Evolutionary conservation across 345 rosid genomes (phyloP), one percentile per base, ranked within the genome.

Genomic region (Pseudoturritis turrita): DNA sequence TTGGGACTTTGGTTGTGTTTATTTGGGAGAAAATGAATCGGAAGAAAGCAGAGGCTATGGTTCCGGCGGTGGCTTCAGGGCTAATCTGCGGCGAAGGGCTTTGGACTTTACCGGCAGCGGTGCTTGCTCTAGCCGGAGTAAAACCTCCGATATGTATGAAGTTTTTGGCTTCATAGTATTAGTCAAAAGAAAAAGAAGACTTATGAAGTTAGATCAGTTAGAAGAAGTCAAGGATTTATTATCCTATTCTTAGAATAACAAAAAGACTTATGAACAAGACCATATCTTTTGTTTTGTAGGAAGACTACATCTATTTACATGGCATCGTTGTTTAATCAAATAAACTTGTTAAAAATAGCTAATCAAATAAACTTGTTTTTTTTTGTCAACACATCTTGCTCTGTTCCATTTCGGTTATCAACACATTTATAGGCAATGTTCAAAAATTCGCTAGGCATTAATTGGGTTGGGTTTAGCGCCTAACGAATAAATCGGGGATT

Each of bases 11-110:
- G 83, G 5, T 86, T 25, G 97, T 88, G 71, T 86, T 83, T 41
- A 25, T 61, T 15, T 80, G 83, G 91, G 85, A 86, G 73, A 90
- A 85, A 81, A 52, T 86, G 3, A 74, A 89, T n/a, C 12, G 78
- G 35, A 87, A 77, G 78, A 81, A 72, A 63, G 91, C 92, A 4
- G 94, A 89, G 40, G 51, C 79, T 37, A 90, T 89, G 98, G 83
- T 94, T 78, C 95, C 98, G 0, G 92, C 95, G 1, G 87, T 89
- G 4, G 98, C 98, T 43, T 87, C 97, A 0, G 98, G 98, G 39
- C 77, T 93, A 14, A 86, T 93, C 22, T 94, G 98, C 18, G 97
- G 98, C 5, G 98, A 94, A 79, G 97, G 96, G 22, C 80, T 94
- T 13, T 90, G 98, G 96, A 84, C 83, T 74, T 92, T 90, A 40